These are phyloP conservation scores for Cercospora brassicicola DNA, from an alignment of 2,329 filamentous ascomycete species.

Conservation along the genomic window DNA sequence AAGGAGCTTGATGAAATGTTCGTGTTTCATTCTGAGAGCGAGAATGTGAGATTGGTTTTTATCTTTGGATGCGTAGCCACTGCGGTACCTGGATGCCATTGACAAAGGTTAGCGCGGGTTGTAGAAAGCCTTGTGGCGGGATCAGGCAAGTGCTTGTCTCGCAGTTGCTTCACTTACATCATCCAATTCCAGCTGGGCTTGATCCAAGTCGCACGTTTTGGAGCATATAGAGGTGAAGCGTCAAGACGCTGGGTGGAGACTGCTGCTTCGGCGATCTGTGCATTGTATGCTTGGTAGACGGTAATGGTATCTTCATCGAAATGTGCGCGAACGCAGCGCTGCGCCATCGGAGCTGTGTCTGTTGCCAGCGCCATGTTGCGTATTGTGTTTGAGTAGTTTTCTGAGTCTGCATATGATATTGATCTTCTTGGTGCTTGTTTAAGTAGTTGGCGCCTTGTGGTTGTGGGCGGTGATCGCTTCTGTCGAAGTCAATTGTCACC, in stretches of 20 bases:
- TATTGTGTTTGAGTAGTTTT: too few relatives aligned
- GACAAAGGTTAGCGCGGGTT: background rate
- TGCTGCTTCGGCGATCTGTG: slow-evolving; percentile 8
- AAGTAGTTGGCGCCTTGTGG: background rate
- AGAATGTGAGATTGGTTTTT: slow-evolving; percentile 14
- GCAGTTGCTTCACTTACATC: background rate
- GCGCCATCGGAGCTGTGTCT: background rate
- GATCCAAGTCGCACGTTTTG: slow-evolving; percentile 14
- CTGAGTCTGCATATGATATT: background rate
- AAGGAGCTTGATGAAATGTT: slow-evolving; percentile 10
- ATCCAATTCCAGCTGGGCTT: slow-evolving; percentile 16
- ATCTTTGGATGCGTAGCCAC: slow-evolving; percentile 14
- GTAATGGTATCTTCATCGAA: slow-evolving; percentile 6
- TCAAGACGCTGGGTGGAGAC: background rate
- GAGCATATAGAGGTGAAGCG: slow-evolving; percentile 7
- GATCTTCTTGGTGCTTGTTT: background rate
- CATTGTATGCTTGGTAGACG: slow-evolving; percentile 15
- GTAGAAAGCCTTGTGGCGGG: background rate
- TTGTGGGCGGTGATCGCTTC: slow-evolving; percentile 3
- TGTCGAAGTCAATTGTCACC: background rate
- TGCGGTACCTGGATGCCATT: slow-evolving; percentile 1
- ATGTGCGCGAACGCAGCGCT: slow-evolving; percentile 9
- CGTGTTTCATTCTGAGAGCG: slow-evolving; percentile 10
- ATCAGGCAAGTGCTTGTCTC: background rate
- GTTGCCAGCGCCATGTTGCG: background rate